A percentile compares a stretch with the other conserved stretches of the same genome.
Evolutionary conservation across 1,139 yeast genomes (phyloP).

Genomic region (Debaryomyces sp.): DNA sequence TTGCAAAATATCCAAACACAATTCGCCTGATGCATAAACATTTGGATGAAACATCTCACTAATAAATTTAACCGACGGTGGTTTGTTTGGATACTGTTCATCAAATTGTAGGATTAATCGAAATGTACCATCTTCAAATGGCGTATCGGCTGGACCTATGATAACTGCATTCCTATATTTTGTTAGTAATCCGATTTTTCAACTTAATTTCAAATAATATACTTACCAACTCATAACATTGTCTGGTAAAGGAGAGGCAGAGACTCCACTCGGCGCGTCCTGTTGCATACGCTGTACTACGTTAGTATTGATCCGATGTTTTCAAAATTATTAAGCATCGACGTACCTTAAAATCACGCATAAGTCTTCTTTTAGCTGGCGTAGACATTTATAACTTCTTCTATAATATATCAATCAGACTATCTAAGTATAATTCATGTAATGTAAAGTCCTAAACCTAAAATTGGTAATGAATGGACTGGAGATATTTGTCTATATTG

Average conservation of each 20-base stretch:
- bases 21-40: constrained; percentile 93
- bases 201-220: not conserved
- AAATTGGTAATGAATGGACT: not conserved
- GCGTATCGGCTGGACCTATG: constrained; percentile 97
- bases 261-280: constrained; percentile 97
- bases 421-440: not conserved
- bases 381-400: constrained; percentile 68
- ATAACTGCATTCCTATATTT: constrained; percentile 80
- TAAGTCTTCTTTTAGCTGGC: constrained; percentile 95
- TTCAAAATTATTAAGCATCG: not conserved
- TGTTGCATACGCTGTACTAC: constrained; percentile 79
- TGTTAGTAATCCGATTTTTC: constrained; percentile 12
- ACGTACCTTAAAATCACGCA: constrained; percentile 94
- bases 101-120: constrained; percentile 84
- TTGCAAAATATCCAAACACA: constrained; percentile 92
- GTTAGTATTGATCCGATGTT: constrained; percentile 15
- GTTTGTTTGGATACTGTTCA: constrained; percentile 97
- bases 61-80: constrained; percentile 88
- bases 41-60: constrained; percentile 98
- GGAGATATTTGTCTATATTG: constrained; percentile 1
- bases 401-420: not conserved
- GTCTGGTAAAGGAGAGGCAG: constrained; percentile 96
- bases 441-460: not conserved
- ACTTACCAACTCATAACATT: constrained; percentile 88
- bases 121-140: constrained; percentile 98